Evolutionary conservation across 805 yeast genomes (phyloP), one percentile per base, ranked within the genome.

Genomic region (Starmerella ratchasimensis): DNA sequence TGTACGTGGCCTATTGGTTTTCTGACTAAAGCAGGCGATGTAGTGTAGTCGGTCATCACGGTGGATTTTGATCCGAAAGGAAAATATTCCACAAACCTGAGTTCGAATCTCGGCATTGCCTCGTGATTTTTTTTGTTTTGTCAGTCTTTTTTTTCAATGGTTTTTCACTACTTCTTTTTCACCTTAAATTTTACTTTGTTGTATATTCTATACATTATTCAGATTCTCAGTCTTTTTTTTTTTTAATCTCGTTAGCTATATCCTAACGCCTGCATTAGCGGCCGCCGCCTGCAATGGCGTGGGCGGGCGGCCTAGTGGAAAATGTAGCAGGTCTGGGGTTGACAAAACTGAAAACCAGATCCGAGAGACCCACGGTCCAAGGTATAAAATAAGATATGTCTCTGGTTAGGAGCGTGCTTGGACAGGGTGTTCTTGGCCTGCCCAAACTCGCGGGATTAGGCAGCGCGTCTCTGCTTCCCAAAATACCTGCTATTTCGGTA

Each of bases 51-150:
- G 42, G 42, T 39, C 26, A 39, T 28, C 42, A 39, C 42, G 38
- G 42, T 39, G 42, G 42, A 39, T 39, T 39, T 39, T 39, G 42
- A 39, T 13, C 34, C 34, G 11, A 18, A 3, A 3, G 28, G 36
- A 25, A 38, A 38, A 33, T 14, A 24, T 39, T 39, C 42, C 42
- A 39, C 31, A 31, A 36, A 45, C 49, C 49, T 41, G 47, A 45
- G 49, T 45, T 45, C 49, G 49, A 45, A 45, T 43, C 49, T 45
- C 47, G 49, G 49, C 45, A 36, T 43, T 35, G 45, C 49, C 49
- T 45, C 33, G 23, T 39, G 37, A 31, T 33, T 38, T 32, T 30
- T 37, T 33, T 30, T 30, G n/a, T 33, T 31, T 14, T 19, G 19
- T 4, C 25, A 13, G n/a, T 23, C 10, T 14, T 9, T 15, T 21